Conservation (phyloP, 2,329 filamentous ascomycete species). For the Lasiodiplodia sp. region DNA sequence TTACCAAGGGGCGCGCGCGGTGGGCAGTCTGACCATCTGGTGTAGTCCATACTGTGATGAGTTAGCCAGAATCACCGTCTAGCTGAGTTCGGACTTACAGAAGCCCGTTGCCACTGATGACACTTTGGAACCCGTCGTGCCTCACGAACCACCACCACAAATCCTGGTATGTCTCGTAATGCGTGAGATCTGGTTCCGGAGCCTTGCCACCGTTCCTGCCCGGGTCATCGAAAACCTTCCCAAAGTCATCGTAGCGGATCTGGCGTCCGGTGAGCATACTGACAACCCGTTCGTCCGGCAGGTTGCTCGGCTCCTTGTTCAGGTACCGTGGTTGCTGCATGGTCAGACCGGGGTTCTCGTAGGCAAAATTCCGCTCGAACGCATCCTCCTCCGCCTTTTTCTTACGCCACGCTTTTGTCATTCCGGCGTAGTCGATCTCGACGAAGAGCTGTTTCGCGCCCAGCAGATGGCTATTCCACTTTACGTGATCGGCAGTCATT, state of each 20-base stretch:
- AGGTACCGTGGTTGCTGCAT: slow-evolving; percentile 46
- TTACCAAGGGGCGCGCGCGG: slow-evolving; percentile 82
- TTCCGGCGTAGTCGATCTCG: slow-evolving; percentile 79
- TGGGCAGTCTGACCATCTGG: slow-evolving; percentile 84
- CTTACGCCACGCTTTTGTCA: slow-evolving; percentile 74
- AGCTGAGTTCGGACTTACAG: slow-evolving; percentile 68
- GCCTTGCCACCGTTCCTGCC: slow-evolving; percentile 37
- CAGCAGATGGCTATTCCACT: slow-evolving; percentile 92
- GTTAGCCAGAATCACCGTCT: background rate
- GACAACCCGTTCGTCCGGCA: slow-evolving; percentile 59
- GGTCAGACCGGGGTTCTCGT: slow-evolving; percentile 42
- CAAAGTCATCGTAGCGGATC: slow-evolving; percentile 66
- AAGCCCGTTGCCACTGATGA: slow-evolving; percentile 82
- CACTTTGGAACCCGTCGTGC: slow-evolving; percentile 90
- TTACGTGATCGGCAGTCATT: slow-evolving; percentile 90
- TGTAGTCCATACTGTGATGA: slow-evolving; percentile 73
- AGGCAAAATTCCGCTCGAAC: slow-evolving; percentile 47
- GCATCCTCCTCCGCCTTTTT: slow-evolving; percentile 62
- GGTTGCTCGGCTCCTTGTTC: slow-evolving; percentile 20
- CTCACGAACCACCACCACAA: slow-evolving; percentile 96
- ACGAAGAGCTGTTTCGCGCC: slow-evolving; percentile 82
- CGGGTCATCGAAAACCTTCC: slow-evolving; percentile 54
- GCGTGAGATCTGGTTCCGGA: slow-evolving; percentile 70
- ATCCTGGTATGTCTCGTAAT: slow-evolving; percentile 82
- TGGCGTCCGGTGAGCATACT: slow-evolving; percentile 64